A percentile compares a stretch with the other conserved stretches of the same genome.
phyloP scores from a whole-genome alignment of 441 rosid genomes.

The Corymbia calophylla region DNA sequence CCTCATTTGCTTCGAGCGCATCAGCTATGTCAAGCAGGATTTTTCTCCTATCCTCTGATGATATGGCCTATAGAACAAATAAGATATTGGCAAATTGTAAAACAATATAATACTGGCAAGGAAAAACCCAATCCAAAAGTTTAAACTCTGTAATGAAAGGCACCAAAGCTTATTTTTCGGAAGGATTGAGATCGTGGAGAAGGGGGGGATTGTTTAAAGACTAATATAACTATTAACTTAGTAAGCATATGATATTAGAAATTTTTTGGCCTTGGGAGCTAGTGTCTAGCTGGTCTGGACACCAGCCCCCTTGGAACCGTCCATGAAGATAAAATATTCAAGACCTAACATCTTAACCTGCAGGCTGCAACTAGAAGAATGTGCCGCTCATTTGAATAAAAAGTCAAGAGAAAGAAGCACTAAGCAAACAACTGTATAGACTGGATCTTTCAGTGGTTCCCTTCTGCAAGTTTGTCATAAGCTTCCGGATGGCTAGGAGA shows the following conservation, averaged over 20 bases:
- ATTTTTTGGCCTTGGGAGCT: not conserved
- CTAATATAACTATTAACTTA: not conserved
- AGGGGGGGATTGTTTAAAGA: not conserved
- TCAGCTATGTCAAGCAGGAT: slow-evolving; percentile 77
- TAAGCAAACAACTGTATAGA: not conserved
- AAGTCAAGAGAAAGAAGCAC: not conserved
- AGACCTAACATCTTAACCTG: not conserved
- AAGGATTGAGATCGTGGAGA: not conserved
- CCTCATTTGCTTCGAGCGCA: slow-evolving; percentile 79
- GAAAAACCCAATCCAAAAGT: not conserved
- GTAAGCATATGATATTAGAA: not conserved
- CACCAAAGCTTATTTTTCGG: not conserved
- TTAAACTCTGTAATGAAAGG: not conserved
- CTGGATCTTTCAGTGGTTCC: not conserved
- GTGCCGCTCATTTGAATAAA: not conserved
- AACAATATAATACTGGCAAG: not conserved
- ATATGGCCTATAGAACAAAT: slow-evolving; percentile 53
- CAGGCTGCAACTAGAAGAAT: not conserved
- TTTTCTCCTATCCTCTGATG: slow-evolving; percentile 67
- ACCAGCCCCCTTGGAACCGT: not conserved
- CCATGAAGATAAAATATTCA: not conserved
- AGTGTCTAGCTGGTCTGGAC: not conserved
- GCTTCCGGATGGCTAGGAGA: not conserved
- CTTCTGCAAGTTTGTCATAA: not conserved
- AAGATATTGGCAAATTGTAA: slow-evolving; percentile 7